phyloP scores from a whole-genome alignment of 2,329 filamentous ascomycete genomes.

The Exophiala spinifera region DNA sequence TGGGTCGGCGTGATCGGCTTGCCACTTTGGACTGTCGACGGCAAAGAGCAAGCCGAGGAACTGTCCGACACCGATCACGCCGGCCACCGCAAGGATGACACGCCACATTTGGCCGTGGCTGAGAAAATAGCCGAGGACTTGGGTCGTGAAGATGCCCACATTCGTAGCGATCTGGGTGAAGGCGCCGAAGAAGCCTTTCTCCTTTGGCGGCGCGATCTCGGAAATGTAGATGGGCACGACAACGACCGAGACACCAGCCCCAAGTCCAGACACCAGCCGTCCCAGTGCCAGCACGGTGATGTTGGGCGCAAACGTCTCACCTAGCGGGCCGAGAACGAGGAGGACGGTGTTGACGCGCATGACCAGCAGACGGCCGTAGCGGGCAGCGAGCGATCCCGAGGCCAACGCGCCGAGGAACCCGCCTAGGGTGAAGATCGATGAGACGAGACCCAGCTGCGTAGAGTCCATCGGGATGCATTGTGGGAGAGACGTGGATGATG shows the following conservation, averaged over 20 bases:
- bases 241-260: slow-evolving; percentile 84
- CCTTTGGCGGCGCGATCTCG: slow-evolving; percentile 74
- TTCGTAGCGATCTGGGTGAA: slow-evolving; percentile 96
- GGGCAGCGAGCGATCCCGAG: slow-evolving; percentile 72
- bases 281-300: slow-evolving; percentile 69
- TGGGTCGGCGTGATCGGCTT: slow-evolving; percentile 64
- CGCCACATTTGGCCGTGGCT: slow-evolving; percentile 79
- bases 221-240: slow-evolving; percentile 94
- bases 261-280: slow-evolving; percentile 75
- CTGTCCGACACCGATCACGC: slow-evolving; percentile 65
- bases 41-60: slow-evolving; percentile 69
- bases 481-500: slow-evolving; percentile 67
- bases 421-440: slow-evolving; percentile 89
- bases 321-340: slow-evolving; percentile 70
- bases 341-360: slow-evolving; percentile 77
- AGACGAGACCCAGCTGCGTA: slow-evolving; percentile 77
- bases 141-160: slow-evolving; percentile 78
- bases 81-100: slow-evolving; percentile 72
- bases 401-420: slow-evolving; percentile 79
- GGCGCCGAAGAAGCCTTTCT: slow-evolving; percentile 73
- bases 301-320: slow-evolving; percentile 69
- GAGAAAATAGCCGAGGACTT: slow-evolving; percentile 81
- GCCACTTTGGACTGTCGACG: slow-evolving; percentile 84
- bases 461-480: slow-evolving; percentile 89
- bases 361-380: slow-evolving; percentile 68